Base-by-base conservation (phyloP, 179 eudicot species). In the Silene noctiflora region DNA sequence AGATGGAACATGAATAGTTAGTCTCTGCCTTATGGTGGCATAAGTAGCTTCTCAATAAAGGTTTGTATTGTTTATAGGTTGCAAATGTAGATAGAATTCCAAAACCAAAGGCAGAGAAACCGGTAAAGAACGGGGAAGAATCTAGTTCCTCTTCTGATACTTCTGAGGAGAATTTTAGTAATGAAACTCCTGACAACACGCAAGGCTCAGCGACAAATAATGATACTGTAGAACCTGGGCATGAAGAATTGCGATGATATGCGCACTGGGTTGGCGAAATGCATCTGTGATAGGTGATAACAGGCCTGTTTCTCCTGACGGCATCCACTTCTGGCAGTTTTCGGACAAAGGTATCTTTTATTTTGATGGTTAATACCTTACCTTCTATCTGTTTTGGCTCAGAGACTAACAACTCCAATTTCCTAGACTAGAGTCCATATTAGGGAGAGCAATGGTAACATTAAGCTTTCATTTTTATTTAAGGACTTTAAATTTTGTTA, bases 1-100 rank as follows among this genome's bases (percentile, higher is more conserved):
- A 22, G 17, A n/a, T 67, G 61, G 42, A 27, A 16, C 35, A 51
- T 51, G 56, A 20, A 13, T 67, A 61, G 24, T 62, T 6, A 7
- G 20, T 59, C 56, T 16, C 65, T 29, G 13, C 5, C 21, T n/a
- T 75, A 2, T 53, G 63, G 1, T 31, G 58, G 31, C 67, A n/a
- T 35, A 56, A 27, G 46, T 53, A 29, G 33, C 22, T 68, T 51
- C 9, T 75, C 48, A 70, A 16, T 75, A 46, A 74, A 21, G 64
- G 2, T 21, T 21, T 60, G 14, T 22, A 59, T 60, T 21, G 12
- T 60, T 60, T 60, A 0, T 21, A 60, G 25, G 12, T 20, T 60
- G 11, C 56, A 13, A 16, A 3, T 60, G 14, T 21, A 20, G 22
- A 60, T 21, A 60, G 64, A 60, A 60, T 60, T 9, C 56, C 56